Percentiles rank a stretch among this genome's conserved stretches.
Evolutionary conservation across 108 stramenopile genomes (phyloP).

Genomic region (Pseudonitzschia delicatissima): DNA sequence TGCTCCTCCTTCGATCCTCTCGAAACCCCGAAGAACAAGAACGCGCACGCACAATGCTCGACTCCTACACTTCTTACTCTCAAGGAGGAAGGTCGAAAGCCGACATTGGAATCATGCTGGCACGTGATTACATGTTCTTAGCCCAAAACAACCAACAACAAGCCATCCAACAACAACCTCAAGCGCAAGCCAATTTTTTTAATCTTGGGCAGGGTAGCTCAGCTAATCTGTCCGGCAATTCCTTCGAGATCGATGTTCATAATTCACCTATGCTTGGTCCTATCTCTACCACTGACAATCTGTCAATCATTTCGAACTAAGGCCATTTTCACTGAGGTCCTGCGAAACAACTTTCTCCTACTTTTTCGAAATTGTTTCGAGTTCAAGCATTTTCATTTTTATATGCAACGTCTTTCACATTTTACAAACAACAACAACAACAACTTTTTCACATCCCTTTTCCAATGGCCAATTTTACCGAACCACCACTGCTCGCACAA

Average conservation of each 20-base stretch:
- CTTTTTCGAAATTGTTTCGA: too few species aligned
- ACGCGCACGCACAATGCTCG: conserved; percentile 64
- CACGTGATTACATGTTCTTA: conserved; percentile 84
- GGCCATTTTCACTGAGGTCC: neutral
- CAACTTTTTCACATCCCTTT: neutral
- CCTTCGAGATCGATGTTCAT: conserved; percentile 38
- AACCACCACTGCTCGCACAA: too few species aligned
- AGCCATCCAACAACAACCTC: neutral
- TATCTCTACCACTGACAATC: conserved; percentile 41
- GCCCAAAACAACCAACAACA: conserved; percentile 41
- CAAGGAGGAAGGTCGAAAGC: conserved; percentile 55
- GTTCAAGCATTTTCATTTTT: neutral
- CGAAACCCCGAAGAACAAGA: conserved; percentile 65
- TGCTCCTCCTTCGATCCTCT: conserved; percentile 58
- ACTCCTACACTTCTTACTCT: conserved; percentile 77
- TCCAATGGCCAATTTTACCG: conserved; percentile 4
- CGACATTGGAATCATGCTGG: conserved; percentile 84
- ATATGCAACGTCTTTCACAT: neutral
- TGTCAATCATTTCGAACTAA: conserved; percentile 54
- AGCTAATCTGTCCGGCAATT: conserved; percentile 32
- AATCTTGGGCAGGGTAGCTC: conserved; percentile 35
- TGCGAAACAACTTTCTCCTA: too few species aligned
- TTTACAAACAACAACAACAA: neutral
- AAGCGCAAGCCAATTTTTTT: conserved; percentile 31
- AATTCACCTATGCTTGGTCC: conserved; percentile 56